Evolutionary conservation across 169 alveolate genomes (phyloP).

Genomic region (Neospora caninum): DNA sequence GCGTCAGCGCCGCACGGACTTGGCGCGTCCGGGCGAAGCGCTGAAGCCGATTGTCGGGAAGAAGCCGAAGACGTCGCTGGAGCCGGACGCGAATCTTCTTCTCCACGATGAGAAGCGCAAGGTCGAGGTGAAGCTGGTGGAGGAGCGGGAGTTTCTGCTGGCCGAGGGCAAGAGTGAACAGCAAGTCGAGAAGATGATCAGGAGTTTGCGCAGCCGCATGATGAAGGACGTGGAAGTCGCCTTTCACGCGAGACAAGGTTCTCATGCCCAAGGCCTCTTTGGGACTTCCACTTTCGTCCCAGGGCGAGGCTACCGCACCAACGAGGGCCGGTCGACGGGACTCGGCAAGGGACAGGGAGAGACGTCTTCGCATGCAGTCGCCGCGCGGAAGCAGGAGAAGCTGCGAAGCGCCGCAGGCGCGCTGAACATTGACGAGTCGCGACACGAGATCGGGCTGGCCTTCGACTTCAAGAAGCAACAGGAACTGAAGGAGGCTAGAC

Average conservation of each 20-base stretch:
- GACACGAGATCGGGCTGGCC: conserved; percentile 61
- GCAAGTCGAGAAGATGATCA: background rate
- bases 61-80: conserved; percentile 58
- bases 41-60: conserved; percentile 41
- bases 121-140: conserved; percentile 78
- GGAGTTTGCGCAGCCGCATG: background rate
- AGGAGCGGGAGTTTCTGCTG: conserved; percentile 49
- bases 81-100: conserved; percentile 77
- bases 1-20: conserved; percentile 71
- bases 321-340: too few species aligned
- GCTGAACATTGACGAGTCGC: conserved; percentile 30
- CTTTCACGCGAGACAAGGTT: background rate
- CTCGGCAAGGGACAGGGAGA: background rate
- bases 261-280: conserved; percentile 34
- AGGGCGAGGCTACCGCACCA: background rate
- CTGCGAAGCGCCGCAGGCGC: conserved; percentile 59
- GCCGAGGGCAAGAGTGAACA: conserved; percentile 30
- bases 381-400: conserved; percentile 65
- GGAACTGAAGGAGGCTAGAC: conserved; percentile 25
- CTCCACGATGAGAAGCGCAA: conserved; percentile 84
- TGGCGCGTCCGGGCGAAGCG: conserved; percentile 23
- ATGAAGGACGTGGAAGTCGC: conserved; percentile 40
- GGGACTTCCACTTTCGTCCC: background rate
- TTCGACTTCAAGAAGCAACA: conserved; percentile 62
- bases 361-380: conserved; percentile 45